A percentile compares a stretch with the other conserved stretches of the same genome.
Conservation (phyloP, 108 stramenopile species). For the Poteriospumella lacustris region DNA sequence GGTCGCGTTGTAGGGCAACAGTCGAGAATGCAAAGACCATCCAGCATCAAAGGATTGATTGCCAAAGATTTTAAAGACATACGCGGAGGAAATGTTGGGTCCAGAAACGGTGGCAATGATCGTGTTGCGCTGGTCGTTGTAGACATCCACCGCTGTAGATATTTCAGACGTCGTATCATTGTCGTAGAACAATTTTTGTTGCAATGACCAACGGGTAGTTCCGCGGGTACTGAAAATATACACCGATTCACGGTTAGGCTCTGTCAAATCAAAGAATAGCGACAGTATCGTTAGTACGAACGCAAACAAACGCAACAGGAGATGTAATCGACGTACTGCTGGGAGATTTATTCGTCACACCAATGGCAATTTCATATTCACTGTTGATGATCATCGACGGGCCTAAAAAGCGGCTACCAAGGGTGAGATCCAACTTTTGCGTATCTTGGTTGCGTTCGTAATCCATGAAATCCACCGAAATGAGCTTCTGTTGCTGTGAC, state of each 20-base stretch:
- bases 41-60: background rate
- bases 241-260: no score
- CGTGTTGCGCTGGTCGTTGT: background rate
- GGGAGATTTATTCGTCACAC: no score
- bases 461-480: background rate
- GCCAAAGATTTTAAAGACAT: background rate
- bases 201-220: conserved; percentile 1
- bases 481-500: conserved; percentile 19
- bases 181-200: background rate
- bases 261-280: no score
- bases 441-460: background rate
- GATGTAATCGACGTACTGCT: no score
- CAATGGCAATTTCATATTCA: background rate
- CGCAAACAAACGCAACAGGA: no score
- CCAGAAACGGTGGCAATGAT: background rate
- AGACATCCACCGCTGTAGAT: background rate
- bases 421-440: background rate
- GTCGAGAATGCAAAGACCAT: background rate
- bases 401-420: conserved; percentile 3
- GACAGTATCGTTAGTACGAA: no score
- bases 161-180: background rate
- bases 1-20: background rate
- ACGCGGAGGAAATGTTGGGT: background rate
- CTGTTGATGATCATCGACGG: background rate
- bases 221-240: no score